Evolutionary conservation across 139 green algal species (phyloP).

Genomic region (Haematococcus sp.): DNA sequence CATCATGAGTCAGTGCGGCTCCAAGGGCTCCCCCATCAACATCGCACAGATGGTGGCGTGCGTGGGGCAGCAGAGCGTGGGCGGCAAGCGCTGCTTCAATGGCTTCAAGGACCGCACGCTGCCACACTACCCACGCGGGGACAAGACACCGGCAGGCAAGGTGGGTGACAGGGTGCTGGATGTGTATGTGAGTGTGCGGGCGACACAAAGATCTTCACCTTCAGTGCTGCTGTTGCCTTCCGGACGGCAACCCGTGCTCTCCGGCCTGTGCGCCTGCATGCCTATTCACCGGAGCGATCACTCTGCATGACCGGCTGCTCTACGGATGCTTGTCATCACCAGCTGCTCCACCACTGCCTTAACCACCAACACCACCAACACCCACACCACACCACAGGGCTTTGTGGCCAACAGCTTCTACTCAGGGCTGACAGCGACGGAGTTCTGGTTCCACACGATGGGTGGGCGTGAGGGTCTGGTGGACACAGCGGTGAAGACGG

Average conservation of each 20-base stretch:
- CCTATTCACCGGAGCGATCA: no score
- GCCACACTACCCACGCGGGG: constrained; percentile 85
- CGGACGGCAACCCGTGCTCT: background rate
- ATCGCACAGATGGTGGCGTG: constrained; percentile 97
- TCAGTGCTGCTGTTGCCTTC: no score
- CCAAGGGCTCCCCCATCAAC: constrained; percentile 96
- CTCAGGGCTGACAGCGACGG: constrained; percentile 85
- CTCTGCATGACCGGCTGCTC: no score
- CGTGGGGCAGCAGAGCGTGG: constrained; percentile 95
- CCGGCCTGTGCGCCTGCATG: background rate
- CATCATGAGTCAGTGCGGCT: constrained; percentile 96
- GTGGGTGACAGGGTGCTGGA: no score
- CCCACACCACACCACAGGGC: constrained; percentile 48
- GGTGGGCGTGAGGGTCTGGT: constrained; percentile 91
- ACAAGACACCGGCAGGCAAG: constrained; percentile 45
- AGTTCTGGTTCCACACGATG: constrained; percentile 99
- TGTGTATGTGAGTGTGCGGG: background rate
- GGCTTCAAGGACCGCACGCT: constrained; percentile 89
- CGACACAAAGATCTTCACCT: no score
- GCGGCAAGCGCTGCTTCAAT: constrained; percentile 87
- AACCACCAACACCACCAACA: no score
- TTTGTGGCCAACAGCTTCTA: constrained; percentile 99
- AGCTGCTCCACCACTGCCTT: no score
- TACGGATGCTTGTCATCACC: no score
- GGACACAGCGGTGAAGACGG: constrained; percentile 98